Base-by-base conservation (phyloP, 257 asterid genomes). In the Nicotiana paniculata region DNA sequence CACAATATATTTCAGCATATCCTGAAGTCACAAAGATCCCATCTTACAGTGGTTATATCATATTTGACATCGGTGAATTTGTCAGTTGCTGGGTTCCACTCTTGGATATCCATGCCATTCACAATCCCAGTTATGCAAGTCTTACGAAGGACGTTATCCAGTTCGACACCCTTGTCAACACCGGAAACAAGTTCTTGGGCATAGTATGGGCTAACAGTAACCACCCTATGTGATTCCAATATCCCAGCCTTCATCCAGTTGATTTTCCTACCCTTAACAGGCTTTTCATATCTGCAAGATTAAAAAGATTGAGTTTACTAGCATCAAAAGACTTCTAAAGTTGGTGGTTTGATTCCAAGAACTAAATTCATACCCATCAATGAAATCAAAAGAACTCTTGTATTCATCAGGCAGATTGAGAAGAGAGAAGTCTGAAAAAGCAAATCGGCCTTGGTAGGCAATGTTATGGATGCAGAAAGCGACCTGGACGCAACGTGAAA, bases 231-330 rank as follows among this genome's bases (percentile, higher is more conserved):
- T 0, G 96, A 85, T 88, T 94, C 97, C 35, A 90, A 76, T 32
- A 96, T 90, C 72, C 91, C 99, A n/a, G 97, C 99, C 87, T 94
- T 96, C 95, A 96, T 89, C 99, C 97, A 96, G 91, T 94, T 96
- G 26, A 93, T 91, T 88, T 96, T 96, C 90, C 98, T 90, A 81
- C 99, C 99, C 88, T 90, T 92, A 63, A 92, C 91, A 1, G 99
- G 99, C 88, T 91, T 90, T 3, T 85, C 86, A 70, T 93, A 90
- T 72, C 99, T 95, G 90, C 87, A 86, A 75, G 9, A 81, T 81
- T 26, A 54, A 1, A 37, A 10, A 75, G 21, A 82, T 82, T 82
- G 16, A 8, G 61, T 83, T 69, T 58, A 81, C 77, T 43, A 37
- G 63, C 5, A 81, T 33, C 67, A 32, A 81, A 55, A 28, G 75